Conservation (phyloP, 179 eudicot genomes). For the Patellifolia procumbens region DNA sequence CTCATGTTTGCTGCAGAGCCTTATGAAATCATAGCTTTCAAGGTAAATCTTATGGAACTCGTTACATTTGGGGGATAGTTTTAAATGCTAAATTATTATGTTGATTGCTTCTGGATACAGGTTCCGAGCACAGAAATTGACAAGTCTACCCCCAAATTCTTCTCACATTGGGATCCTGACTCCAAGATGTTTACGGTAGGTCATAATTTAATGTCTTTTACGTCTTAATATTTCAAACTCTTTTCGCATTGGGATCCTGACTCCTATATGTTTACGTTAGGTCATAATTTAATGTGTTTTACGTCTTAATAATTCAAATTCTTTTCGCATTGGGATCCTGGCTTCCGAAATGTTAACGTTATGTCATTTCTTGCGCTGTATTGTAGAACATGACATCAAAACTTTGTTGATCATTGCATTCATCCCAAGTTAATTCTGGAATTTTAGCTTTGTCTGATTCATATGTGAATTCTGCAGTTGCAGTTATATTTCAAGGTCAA, state of each 20-base stretch:
- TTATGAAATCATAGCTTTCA: slow-evolving; percentile 82
- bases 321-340: too few species aligned
- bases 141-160: slow-evolving; percentile 92
- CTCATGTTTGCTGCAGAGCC: slow-evolving; percentile 95
- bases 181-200: slow-evolving; percentile 91
- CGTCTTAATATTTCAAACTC: too few species aligned
- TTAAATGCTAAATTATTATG: neutral
- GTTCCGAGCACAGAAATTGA: slow-evolving; percentile 96
- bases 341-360: neutral
- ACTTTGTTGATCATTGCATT: neutral
- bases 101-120: slow-evolving; percentile 35
- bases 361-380: neutral
- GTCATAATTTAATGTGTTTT: too few species aligned
- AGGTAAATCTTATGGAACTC: slow-evolving; percentile 40
- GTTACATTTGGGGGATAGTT: too few species aligned
- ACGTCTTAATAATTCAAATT: neutral
- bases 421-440: neutral
- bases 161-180: slow-evolving; percentile 98
- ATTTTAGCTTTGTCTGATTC: slow-evolving; percentile 9
- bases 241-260: too few species aligned
- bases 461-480: slow-evolving; percentile 47
- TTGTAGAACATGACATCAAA: neutral
- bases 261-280: too few species aligned
- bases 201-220: neutral
- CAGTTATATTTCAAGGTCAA: slow-evolving; percentile 88